Evolutionary conservation across 83 land plant genomes (phyloP).

Genomic region (Picea abies): DNA sequence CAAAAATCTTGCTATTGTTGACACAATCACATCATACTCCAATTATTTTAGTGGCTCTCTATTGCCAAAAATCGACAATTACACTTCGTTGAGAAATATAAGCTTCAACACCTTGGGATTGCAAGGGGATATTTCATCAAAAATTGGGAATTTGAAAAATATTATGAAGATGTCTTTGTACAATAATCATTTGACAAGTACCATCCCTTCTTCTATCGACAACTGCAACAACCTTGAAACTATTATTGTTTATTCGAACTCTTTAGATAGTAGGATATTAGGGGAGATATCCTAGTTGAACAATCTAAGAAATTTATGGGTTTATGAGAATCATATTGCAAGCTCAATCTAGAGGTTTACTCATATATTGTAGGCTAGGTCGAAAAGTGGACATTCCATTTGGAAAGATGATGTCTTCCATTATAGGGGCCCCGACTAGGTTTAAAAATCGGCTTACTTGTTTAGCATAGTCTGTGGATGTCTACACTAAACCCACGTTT

Average conservation of each 20-base stretch:
- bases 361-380: too few relatives aligned
- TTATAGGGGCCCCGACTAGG: too few relatives aligned
- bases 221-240: slow-evolving; percentile 23
- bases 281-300: slow-evolving; percentile 26
- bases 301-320: too few relatives aligned
- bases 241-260: slow-evolving; percentile 44
- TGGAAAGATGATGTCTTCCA: too few relatives aligned
- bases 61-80: slow-evolving; percentile 5
- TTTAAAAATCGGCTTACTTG: too few relatives aligned
- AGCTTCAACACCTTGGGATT: slow-evolving; percentile 40
- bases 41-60: slow-evolving; percentile 45
- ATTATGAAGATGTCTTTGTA: slow-evolving; percentile 22
- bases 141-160: slow-evolving; percentile 24
- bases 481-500: too few relatives aligned
- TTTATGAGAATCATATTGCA: too few relatives aligned
- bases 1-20: slow-evolving; percentile 16
- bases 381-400: too few relatives aligned
- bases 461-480: too few relatives aligned
- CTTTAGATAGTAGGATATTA: slow-evolving; percentile 44
- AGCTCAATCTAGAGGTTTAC: too few relatives aligned
- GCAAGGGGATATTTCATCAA: slow-evolving; percentile 32
- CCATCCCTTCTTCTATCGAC: slow-evolving; percentile 38
- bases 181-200: slow-evolving; percentile 24
- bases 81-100: slow-evolving; percentile 24
- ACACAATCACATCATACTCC: not conserved